Evolutionary conservation across 1,284 basidiomycete genomes (phyloP), one percentile per base, ranked within the genome.

Genomic region (Chalciporus sp.): DNA sequence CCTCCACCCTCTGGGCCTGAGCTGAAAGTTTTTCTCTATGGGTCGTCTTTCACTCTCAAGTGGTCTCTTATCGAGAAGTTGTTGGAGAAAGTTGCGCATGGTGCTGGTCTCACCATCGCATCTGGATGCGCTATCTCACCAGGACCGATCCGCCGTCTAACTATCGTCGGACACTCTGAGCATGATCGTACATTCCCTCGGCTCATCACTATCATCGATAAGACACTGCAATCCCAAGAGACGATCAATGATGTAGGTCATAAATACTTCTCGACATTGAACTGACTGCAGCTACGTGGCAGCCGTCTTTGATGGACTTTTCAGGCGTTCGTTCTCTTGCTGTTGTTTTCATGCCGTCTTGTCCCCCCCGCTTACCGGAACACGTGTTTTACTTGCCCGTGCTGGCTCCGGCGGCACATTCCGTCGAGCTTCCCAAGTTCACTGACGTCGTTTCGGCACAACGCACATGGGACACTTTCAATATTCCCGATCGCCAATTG

Each of bases 341-440:
- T 29, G 73, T 90, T 56, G 71, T 89, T 47, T 86, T 82, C 68
- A 69, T 88, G 43, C 88, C 87, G 44, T 76, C 75, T 52, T 62
- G 70, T 42, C 66, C 78, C 42, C 63, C 72, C 17, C 61, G 60
- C 47, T 66, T 86, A 16, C 74, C 76, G 26, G 73, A 76, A 51
- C 85, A 86, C 64, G 78, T 80, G 35, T 68, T 80, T 17, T 85
- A 84, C 65, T 76, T 89, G 50, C 87, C 86, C 5, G 75, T 88
- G 41, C 60, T 83, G 53, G 66, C 76, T 55, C 72, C 77, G 20
- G 58, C 66, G 8, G 56, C 70, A 10, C 64, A 65, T 12, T 57
- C 69, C 16, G 65, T 73, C 39, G 68, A 72, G 31, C 59, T 67
- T 33, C 56, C 71, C 46, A 63, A 61, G 17, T 61, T 74, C 42